Base-by-base conservation (phyloP, 2,329 filamentous ascomycete species). In the Clarireedia hainanense region DNA sequence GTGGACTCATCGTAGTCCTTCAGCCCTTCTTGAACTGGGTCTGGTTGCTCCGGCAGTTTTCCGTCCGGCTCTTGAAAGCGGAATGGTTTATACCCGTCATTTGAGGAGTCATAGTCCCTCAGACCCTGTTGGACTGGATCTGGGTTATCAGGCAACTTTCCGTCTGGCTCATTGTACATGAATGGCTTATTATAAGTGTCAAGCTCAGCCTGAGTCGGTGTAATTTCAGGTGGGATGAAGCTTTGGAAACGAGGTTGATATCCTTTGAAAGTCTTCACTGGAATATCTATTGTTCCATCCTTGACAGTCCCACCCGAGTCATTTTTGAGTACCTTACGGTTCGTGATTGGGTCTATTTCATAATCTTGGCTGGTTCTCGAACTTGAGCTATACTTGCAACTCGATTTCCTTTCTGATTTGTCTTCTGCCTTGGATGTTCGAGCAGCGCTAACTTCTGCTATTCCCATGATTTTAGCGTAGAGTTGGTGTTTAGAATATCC, bases 321-420 rank as follows among this genome's bases (percentile, higher is more conserved):
- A 2, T 63, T 60, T 14, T 53, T 65, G 36, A 56, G 59, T 3
- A 80, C 72, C 58, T 75, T 80, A 36, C 79, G 75, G 59, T 83
- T 83, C 15, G 80, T 81, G 57, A 84, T 81, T 3, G 80, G 80
- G 56, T 84, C 80, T 45, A 84, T 81, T 20, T 73, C 66, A 48
- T 73, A 76, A 7, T 72, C 72, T 23, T 57, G 30, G 26, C 59
- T 54, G 6, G 34, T 24, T 24, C 26, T 23, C 14, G 9, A 6
- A n/a, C 46, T 34, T 12, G 24, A 53, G 15, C 47, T 30, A 10
- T 48, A 27, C n/a, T 53, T 39, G 4, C 23, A 48, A 26, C 34
- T 30, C 4, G 51, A 14, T 26, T 26, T 52, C 23, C 6, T 42
- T 39, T 49, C 37, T 6, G 34, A 47, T 17, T 45, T 52, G 36